A percentile compares a stretch with the other conserved stretches of the same genome.
Conservation (phyloP, 345 rosid genomes). For the Salix viminalis region DNA sequence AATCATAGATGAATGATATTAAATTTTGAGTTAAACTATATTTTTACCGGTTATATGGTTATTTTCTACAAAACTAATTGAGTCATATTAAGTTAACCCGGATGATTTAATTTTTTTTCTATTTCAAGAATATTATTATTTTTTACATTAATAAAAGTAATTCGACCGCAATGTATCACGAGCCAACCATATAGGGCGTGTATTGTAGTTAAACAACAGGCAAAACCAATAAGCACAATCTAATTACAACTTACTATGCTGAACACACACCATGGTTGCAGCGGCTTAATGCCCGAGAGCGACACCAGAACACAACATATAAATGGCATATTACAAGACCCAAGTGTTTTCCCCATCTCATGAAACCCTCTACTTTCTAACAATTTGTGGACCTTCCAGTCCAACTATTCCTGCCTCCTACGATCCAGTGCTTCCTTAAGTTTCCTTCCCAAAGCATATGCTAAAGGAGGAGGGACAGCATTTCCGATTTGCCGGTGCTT, state of each 20-base stretch:
- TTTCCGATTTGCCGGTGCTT: conserved; percentile 87
- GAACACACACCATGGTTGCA: background rate
- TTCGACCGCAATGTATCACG: too few species aligned
- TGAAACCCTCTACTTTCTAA: background rate
- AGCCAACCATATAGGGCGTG: too few species aligned
- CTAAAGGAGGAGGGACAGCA: conserved; percentile 90
- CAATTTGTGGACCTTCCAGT: background rate
- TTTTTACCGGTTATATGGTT: too few species aligned
- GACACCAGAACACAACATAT: background rate
- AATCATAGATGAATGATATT: too few species aligned
- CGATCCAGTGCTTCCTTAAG: conserved; percentile 64
- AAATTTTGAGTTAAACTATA: too few species aligned
- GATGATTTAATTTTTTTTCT: too few species aligned
- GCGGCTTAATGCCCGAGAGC: background rate
- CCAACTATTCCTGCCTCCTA: conserved; percentile 13
- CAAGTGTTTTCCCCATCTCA: background rate
- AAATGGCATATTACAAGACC: background rate
- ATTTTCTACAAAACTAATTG: too few species aligned
- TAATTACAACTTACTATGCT: too few species aligned
- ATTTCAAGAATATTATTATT: too few species aligned
- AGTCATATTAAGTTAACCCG: too few species aligned
- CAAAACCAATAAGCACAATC: background rate
- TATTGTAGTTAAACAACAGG: background rate
- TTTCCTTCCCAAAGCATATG: conserved; percentile 73
- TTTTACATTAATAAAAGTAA: too few species aligned